Conservation (phyloP, 2,329 filamentous ascomycete species). For the Scedosporium aurantiacum region DNA sequence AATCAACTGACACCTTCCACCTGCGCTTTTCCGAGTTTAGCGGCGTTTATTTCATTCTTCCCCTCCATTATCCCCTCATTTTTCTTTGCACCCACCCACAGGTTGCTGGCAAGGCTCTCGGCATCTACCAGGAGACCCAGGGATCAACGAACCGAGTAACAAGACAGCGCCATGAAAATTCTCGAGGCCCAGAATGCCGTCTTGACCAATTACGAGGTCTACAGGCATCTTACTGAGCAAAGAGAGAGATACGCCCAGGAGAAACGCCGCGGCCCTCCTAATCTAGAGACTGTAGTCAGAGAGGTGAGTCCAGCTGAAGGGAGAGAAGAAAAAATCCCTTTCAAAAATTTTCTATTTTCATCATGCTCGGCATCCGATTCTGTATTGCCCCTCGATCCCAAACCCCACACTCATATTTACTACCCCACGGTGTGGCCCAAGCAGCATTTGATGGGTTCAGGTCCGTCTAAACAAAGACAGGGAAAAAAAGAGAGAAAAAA, state of each 20-base stretch:
- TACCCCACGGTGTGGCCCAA: background rate
- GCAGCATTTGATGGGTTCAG: no score
- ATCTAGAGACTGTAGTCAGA: slow-evolving; percentile 49
- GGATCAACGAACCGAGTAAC: background rate
- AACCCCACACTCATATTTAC: background rate
- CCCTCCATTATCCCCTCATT: background rate
- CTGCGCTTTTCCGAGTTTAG: slow-evolving; percentile 2
- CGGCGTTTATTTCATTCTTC: background rate
- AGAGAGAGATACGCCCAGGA: slow-evolving; percentile 38
- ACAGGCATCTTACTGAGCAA: slow-evolving; percentile 50
- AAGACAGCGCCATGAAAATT: slow-evolving; percentile 47
- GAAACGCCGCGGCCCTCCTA: slow-evolving; percentile 41
- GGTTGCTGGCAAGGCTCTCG: background rate
- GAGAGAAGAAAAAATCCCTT: background rate
- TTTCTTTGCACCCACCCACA: background rate
- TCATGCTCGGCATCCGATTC: background rate
- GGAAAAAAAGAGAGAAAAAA: no score
- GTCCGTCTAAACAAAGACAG: no score
- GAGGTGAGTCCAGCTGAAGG: slow-evolving; percentile 38
- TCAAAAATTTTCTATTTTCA: background rate
- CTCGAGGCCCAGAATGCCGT: slow-evolving; percentile 59
- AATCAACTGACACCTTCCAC: slow-evolving; percentile 1
- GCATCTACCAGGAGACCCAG: background rate
- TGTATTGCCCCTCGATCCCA: background rate
- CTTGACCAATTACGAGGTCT: slow-evolving; percentile 64